Evolutionary conservation across 1,139 yeast species (phyloP).

Genomic region (Yamadazyma siamensis): DNA sequence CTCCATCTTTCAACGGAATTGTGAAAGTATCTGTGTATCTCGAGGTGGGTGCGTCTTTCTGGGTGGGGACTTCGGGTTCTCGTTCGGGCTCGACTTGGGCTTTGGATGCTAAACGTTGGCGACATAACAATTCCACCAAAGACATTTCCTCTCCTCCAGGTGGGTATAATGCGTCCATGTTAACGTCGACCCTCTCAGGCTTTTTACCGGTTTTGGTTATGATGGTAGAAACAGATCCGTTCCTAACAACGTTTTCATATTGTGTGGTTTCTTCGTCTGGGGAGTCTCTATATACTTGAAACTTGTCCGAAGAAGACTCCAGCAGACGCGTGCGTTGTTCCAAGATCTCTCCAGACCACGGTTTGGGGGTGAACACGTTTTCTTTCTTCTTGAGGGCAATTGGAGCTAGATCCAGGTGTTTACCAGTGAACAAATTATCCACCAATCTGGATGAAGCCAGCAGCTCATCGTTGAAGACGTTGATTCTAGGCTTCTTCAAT

Average conservation of each 20-base stretch:
- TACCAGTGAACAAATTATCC: constrained; percentile 22
- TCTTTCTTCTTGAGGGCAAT: constrained; percentile 59
- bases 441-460: constrained; percentile 20
- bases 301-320: constrained; percentile 10
- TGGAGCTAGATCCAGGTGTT: constrained; percentile 42
- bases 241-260: constrained; percentile 5
- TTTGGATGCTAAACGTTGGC: neutral
- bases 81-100: neutral
- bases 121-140: constrained; percentile 57
- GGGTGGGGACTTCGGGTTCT: constrained; percentile 2
- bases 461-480: constrained; percentile 30
- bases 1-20: constrained; percentile 33
- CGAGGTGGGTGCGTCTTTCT: neutral
- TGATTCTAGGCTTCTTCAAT: constrained; percentile 24
- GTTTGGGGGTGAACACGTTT: constrained; percentile 52
- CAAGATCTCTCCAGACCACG: constrained; percentile 66
- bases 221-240: constrained; percentile 27
- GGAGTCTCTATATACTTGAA: constrained; percentile 19
- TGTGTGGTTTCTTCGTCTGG: constrained; percentile 9
- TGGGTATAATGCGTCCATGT: constrained; percentile 52
- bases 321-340: constrained; percentile 25
- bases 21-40: constrained; percentile 20
- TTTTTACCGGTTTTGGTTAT: constrained; percentile 58
- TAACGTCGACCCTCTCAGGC: constrained; percentile 61
- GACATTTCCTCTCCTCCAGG: constrained; percentile 44